Base-by-base conservation (phyloP, 768 basidiomycete species). In the Panaeolus papilionaceus region DNA sequence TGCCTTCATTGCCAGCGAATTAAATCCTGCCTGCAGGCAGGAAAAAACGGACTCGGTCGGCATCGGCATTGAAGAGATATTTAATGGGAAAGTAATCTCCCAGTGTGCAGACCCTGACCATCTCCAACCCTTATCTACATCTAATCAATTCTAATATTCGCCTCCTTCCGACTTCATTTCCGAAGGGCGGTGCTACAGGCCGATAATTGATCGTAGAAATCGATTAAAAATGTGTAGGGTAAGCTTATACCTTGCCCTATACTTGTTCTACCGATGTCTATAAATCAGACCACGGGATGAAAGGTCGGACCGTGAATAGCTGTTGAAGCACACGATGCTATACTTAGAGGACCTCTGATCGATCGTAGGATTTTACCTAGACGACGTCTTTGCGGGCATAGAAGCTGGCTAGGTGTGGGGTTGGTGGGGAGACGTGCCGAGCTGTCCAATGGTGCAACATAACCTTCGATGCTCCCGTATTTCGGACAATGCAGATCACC, bases 371-470 rank as follows among this genome's bases (percentile, higher is more conserved):
- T 4, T 33, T 37, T 3, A 23, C 54, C 28, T 58, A 28, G 26
- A 58, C 26, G 54, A 58, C 20, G 33, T 9, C 3, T 12, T 58
- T 33, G 54, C 33, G 54, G 54, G 54, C 28, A 33, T 33, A 33
- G 23, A 28, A 26, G 26, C 16, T 2, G 9, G 11, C 23, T 51
- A 11, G 8, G 14, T 58, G 54, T 14, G 54, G 54, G 54, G 54
- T 58, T 28, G 54, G 54, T 58, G 54, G 54, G 33, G 54, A 58
- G 33, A 14, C 12, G 14, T 28, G n/a, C n/a, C 28, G 26, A 58
- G 54, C 54, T 58, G 54, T 58, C 54, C 28, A 58, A 58, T 58
- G 54, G 54, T 58, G 54, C 54, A 10, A 20, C n/a, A 20, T 58
- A 7, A 4, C 4, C 14, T 51, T 51, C 47, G 45, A 18, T 47